Conservation (phyloP, 345 rosid species). For the Rubroshorea leprosula region DNA sequence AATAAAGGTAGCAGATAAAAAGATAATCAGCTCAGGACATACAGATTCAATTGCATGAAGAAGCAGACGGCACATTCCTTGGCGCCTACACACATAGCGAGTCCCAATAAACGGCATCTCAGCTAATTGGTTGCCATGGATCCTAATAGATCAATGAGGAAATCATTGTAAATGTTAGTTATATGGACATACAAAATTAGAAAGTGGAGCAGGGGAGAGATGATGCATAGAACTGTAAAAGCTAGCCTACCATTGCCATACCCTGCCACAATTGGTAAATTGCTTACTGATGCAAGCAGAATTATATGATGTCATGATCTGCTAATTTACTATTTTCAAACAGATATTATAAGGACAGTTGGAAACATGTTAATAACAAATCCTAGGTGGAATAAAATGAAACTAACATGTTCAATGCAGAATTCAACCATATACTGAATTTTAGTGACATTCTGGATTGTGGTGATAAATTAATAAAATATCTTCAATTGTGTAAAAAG, state of each 20-base stretch:
- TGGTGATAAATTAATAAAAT: too few species aligned
- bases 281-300: background rate
- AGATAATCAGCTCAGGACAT: slow-evolving; percentile 22
- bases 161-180: slow-evolving; percentile 8
- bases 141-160: slow-evolving; percentile 39
- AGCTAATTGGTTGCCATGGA: slow-evolving; percentile 74
- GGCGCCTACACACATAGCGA: slow-evolving; percentile 75
- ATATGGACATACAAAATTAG: background rate
- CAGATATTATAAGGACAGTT: background rate
- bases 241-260: background rate
- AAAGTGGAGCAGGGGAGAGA: background rate
- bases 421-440: too few species aligned
- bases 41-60: slow-evolving; percentile 78
- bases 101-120: slow-evolving; percentile 99
- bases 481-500: too few species aligned
- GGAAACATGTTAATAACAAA: background rate
- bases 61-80: slow-evolving; percentile 96
- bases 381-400: background rate
- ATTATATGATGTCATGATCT: background rate
- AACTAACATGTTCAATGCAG: background rate
- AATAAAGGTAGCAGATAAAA: background rate
- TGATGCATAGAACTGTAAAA: background rate
- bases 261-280: background rate
- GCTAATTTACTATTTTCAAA: background rate
- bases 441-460: too few species aligned